Percentiles rank a stretch among this genome's conserved stretches.
Evolutionary conservation across 192 early-diverging fungal genomes (phyloP).

Genomic region (Radiomyces spectabilis): DNA sequence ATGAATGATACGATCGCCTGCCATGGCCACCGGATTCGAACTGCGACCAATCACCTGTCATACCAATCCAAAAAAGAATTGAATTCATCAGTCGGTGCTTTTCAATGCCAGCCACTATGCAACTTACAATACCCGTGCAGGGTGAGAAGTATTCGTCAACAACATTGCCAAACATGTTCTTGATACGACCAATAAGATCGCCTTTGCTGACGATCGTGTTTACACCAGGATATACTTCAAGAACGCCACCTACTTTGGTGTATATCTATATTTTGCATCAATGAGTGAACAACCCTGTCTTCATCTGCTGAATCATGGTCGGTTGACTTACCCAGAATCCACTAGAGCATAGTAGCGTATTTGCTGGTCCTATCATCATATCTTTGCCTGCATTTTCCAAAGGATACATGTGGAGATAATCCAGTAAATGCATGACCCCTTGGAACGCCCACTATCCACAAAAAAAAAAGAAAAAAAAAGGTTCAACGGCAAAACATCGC

Average conservation of each 20-base stretch:
- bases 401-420: slow-evolving; percentile 51
- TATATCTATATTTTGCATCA: slow-evolving; percentile 65
- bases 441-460: slow-evolving; percentile 50
- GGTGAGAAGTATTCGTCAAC: slow-evolving; percentile 78
- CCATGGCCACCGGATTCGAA: slow-evolving; percentile 81
- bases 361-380: not conserved
- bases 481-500: not conserved
- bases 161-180: slow-evolving; percentile 84
- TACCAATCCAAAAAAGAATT: slow-evolving; percentile 4
- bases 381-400: slow-evolving; percentile 2
- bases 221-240: slow-evolving; percentile 76
- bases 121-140: slow-evolving; percentile 57
- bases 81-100: slow-evolving; percentile 3
- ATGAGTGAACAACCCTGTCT: not conserved
- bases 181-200: slow-evolving; percentile 74
- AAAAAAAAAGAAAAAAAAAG: slow-evolving; percentile 7
- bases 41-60: slow-evolving; percentile 61
- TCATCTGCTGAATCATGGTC: not conserved
- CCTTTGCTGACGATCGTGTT: slow-evolving; percentile 77
- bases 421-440: slow-evolving; percentile 56
- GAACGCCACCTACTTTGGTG: slow-evolving; percentile 74
- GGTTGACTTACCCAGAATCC: slow-evolving; percentile 17
- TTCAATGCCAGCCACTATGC: not conserved
- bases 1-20: slow-evolving; percentile 81
- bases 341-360: slow-evolving; percentile 19